A percentile compares a stretch with the other conserved stretches of the same genome.
phyloP scores from a whole-genome alignment of 306 rosid species.

The Cucurbita pepo region DNA sequence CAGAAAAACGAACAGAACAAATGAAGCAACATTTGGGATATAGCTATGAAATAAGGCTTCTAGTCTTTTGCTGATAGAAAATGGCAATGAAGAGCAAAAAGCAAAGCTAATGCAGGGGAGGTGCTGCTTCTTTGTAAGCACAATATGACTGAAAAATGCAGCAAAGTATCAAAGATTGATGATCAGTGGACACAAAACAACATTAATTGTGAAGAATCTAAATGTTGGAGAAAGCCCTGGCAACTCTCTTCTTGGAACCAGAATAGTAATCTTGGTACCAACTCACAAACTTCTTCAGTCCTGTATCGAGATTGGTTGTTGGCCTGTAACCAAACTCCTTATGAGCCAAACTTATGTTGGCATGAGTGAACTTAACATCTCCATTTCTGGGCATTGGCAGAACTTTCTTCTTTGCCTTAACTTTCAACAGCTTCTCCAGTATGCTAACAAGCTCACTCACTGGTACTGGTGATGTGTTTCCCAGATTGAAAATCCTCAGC shows the following conservation, averaged over 20 bases:
- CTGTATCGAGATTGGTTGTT: constrained; percentile 53
- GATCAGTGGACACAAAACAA: background rate
- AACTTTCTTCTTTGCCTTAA: constrained; percentile 56
- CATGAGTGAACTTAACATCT: constrained; percentile 72
- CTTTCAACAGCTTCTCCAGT: constrained; percentile 68
- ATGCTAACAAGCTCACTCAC: constrained; percentile 57
- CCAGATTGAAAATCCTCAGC: constrained; percentile 61
- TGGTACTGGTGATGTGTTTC: constrained; percentile 72
- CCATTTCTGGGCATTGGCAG: constrained; percentile 71
- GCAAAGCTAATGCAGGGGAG: constrained; percentile 9
- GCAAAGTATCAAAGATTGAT: background rate
- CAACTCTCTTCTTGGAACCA: constrained; percentile 30
- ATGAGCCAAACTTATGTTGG: constrained; percentile 58
- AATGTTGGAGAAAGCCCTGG: constrained; percentile 16
- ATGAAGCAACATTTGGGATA: constrained; percentile 14
- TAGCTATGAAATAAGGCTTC: constrained; percentile 14
- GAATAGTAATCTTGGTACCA: constrained; percentile 56
- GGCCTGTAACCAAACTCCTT: constrained; percentile 62
- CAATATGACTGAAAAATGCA: background rate
- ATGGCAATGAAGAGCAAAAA: constrained; percentile 13
- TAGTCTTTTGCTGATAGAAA: constrained; percentile 10
- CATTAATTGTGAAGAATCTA: constrained; percentile 2
- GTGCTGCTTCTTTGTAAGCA: background rate
- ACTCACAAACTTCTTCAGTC: constrained; percentile 62
- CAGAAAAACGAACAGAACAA: constrained; percentile 11